Evolutionary conservation across 805 yeast species (phyloP), one percentile per base, ranked within the genome.

Genomic region (Yarrowia sp.): DNA sequence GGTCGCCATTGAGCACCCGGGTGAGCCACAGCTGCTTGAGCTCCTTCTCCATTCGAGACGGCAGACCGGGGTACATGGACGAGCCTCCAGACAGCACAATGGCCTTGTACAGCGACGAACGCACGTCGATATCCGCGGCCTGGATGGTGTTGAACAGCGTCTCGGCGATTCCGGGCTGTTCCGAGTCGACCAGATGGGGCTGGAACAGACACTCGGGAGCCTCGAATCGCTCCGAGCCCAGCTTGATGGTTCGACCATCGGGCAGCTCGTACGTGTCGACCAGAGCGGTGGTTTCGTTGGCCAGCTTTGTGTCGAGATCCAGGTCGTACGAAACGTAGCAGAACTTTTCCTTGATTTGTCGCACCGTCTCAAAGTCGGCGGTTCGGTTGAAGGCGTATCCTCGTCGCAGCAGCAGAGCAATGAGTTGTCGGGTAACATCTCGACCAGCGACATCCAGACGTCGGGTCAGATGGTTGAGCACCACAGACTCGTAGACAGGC

Each of bases 301-400:
- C 88, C 67, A 95, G 78, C 74, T 86, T 90, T 30, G 90, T 80
- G 78, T 95, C 99, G 70, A 93, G 83, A 71, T 89, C 95, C 73
- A 95, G 82, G 76, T 95, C 98, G 75, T 95, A 93, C 17, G 96
- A 89, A 51, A 95, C 97, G 75, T 95, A 95, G 77, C 98, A 92
- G 72, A 91, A 79, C 77, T 95, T 92, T 79, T 95, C 99, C 78
- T 95, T 95, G 74, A 95, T 93, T 78, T 92, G 97, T 74, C 99
- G 90, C 52, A 95, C 98, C 2, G 98, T 95, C 79, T 95, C 99
- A 72, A 96, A 96, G 80, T 95, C 99, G 10, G 99, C 98, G 46
- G 97, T 92, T 81, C 99, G 86, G 80, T 95, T 95, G 79, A 95
- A 93, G 2, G 98, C 97, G 76, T 95, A 95, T 51, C 99, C 99